Base-by-base conservation (phyloP, 805 yeast genomes). In the Saturnispora sanitii region DNA sequence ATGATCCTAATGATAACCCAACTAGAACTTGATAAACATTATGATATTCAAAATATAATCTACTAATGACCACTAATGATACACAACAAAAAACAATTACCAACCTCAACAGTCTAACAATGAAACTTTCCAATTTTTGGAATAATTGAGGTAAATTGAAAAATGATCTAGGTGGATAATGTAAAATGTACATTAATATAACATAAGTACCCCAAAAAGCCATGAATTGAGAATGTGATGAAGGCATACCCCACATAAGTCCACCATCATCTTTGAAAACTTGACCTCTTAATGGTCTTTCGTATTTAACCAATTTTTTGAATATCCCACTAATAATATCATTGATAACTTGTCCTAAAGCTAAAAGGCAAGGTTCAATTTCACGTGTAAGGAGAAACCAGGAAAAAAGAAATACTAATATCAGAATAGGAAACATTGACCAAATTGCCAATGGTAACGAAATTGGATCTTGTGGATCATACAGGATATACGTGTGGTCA, bases 201-300 rank as follows among this genome's bases (percentile, higher is more conserved):
- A 70, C 63, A 54, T 78, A 82, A 6, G 71, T 64, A n/a, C 75
- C 70, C 47, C 82, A 77, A 56, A 77, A 92, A 2, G 95, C 94
- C 87, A 90, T 82, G 59, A 88, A 92, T 62, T 90, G 98, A 0
- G 95, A 77, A 60, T 90, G 98, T 1, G 98, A 96, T 40, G 88
- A 78, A 0, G 98, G 98, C 96, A 90, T 90, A 0, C 98, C 98
- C 57, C 80, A 87, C 1, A 82, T 78, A 19, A 58, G 46, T 1
- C 50, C 48, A 11, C 61, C 55, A 22, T 53, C 56, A 16, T 47
- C 37, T 38, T 58, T 58, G 41, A 55, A 58, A 2, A 57, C 50
- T 47, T 82, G 68, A 3, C 62, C 62, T 20, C 43, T 44, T 2
- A 43, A 3, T 0, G 98, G 98, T 46, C 98, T 68, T 18, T 84